Evolutionary conservation across 192 early-diverging fungal species (phyloP).

Genomic region (Gonapodya prolifera): DNA sequence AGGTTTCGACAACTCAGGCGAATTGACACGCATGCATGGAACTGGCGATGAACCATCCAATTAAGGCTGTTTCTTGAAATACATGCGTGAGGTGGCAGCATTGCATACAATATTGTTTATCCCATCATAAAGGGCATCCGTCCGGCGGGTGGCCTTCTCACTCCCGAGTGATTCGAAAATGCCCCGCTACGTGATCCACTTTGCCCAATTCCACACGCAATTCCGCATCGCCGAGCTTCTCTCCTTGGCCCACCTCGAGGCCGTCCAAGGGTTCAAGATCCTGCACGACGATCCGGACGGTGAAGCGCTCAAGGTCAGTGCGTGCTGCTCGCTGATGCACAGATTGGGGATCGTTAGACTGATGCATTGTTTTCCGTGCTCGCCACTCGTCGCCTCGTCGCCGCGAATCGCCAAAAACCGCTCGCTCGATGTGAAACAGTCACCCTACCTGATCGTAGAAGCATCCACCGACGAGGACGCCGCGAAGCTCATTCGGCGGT

Average conservation of each 20-base stretch:
- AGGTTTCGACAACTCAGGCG: too few species aligned
- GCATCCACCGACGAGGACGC: constrained; percentile 59
- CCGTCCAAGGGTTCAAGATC: constrained; percentile 24
- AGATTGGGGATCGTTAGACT: not conserved
- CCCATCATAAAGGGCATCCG: too few species aligned
- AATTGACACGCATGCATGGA: too few species aligned
- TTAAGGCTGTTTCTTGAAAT: too few species aligned
- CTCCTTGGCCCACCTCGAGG: constrained; percentile 63
- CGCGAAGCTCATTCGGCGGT: constrained; percentile 54
- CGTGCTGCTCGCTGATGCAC: not conserved
- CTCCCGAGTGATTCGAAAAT: too few species aligned
- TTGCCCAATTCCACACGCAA: constrained; percentile 60
- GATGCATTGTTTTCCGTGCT: not conserved
- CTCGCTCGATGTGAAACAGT: too few species aligned
- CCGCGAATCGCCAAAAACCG: too few species aligned
- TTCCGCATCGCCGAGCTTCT: constrained; percentile 76
- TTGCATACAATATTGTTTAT: too few species aligned
- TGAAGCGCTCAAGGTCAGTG: constrained; percentile 48
- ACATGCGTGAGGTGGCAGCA: too few species aligned
- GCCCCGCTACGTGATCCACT: constrained; percentile 51
- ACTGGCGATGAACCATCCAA: too few species aligned
- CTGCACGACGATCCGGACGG: constrained; percentile 43
- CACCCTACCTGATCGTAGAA: constrained; percentile 67
- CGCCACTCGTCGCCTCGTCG: too few species aligned
- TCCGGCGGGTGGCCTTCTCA: too few species aligned